These are phyloP conservation scores for Corylus avellana DNA, from an alignment of 306 rosid species.

Conservation along the genomic window DNA sequence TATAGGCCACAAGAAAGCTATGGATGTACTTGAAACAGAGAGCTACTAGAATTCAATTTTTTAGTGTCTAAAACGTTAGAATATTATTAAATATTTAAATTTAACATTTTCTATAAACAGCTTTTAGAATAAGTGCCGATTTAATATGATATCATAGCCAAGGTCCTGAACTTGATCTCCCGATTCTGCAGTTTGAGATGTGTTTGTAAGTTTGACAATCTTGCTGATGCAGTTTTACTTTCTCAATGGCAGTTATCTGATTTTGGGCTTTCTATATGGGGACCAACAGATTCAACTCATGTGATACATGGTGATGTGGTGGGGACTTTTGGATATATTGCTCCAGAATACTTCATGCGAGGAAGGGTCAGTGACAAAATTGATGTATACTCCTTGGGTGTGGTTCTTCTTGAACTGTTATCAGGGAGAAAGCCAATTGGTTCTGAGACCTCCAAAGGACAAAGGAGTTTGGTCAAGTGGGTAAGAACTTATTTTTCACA, in stretches of 20 bases:
- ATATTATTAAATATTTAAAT: too few relatives aligned
- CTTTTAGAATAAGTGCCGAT: too few relatives aligned
- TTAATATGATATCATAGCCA: too few relatives aligned
- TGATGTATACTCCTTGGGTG: slow-evolving; percentile 92
- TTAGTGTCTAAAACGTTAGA: too few relatives aligned
- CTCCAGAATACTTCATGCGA: slow-evolving; percentile 97
- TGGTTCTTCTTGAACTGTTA: slow-evolving; percentile 82
- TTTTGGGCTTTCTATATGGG: slow-evolving; percentile 92
- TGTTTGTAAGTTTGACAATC: background rate
- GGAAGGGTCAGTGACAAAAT: slow-evolving; percentile 91
- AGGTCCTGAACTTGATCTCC: too few relatives aligned
- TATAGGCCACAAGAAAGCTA: background rate
- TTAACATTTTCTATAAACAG: too few relatives aligned
- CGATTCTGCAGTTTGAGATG: background rate
- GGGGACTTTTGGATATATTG: slow-evolving; percentile 95
- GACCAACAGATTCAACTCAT: slow-evolving; percentile 59
- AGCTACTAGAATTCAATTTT: background rate
- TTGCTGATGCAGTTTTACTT: background rate
- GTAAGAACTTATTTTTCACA: slow-evolving; percentile 39
- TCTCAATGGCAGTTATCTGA: slow-evolving; percentile 65
- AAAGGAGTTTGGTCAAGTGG: slow-evolving; percentile 86
- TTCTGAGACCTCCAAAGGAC: slow-evolving; percentile 51
- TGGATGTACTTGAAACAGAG: too few relatives aligned
- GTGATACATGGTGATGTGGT: slow-evolving; percentile 64
- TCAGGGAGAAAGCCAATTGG: slow-evolving; percentile 82